A percentile compares a stretch with the other conserved stretches of the same genome.
These are phyloP conservation scores for Ganoderma lucidum DNA, from an alignment of 1,284 basidiomycete genomes.

Conservation along the genomic window DNA sequence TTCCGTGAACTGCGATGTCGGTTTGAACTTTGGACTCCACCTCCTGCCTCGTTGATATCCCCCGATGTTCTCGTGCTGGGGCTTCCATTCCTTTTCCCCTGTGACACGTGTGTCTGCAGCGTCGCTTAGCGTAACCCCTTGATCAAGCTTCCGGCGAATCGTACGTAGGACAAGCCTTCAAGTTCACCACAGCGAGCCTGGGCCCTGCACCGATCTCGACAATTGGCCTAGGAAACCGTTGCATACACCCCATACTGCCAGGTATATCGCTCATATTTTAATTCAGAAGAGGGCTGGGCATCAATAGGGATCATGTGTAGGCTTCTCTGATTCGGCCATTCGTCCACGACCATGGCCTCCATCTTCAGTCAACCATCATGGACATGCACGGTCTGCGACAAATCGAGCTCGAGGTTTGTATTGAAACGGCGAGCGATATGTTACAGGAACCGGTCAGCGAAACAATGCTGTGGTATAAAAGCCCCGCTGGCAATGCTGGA, in stretches of 20 bases:
- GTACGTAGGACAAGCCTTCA: neutral
- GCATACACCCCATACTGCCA: neutral
- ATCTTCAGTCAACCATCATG: neutral
- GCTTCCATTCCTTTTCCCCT: neutral
- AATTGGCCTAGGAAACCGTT: neutral
- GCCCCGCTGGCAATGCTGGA: neutral
- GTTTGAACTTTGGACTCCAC: neutral
- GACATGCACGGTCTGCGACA: neutral
- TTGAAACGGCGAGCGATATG: neutral
- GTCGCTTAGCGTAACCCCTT: neutral
- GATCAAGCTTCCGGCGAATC: neutral
- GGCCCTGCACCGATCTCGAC: neutral
- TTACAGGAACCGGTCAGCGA: neutral
- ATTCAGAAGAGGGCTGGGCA: neutral
- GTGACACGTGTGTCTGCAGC: no score
- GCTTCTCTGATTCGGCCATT: conserved; percentile 5
- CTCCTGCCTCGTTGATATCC: neutral
- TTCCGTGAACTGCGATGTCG: neutral
- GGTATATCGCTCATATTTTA: neutral
- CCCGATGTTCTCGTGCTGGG: neutral
- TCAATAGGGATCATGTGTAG: neutral
- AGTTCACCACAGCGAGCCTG: neutral
- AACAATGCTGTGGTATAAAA: neutral
- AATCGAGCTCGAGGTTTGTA: neutral
- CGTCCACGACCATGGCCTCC: conserved; percentile 12